Evolutionary conservation across 352 stramenopile species (phyloP), one percentile per base, ranked within the genome.

Genomic region (Blastocystis sp.): DNA sequence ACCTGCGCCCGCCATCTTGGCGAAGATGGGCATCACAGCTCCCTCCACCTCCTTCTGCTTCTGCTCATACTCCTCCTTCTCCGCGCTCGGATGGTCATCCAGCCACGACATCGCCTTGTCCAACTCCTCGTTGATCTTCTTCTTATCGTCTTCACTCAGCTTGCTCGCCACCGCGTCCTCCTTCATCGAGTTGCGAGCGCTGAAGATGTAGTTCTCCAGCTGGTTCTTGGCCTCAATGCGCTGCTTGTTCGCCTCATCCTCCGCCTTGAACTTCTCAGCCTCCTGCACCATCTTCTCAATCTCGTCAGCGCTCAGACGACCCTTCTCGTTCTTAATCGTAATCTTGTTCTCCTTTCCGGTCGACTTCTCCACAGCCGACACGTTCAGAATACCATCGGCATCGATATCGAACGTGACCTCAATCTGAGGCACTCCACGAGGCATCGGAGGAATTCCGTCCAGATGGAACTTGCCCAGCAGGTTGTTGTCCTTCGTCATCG

Each of bases 21-120:
- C 9, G 38, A 89, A 65, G 1, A 89, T 84, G 4, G 87, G 87
- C 27, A 77, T 89, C 24, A 78, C 51, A 93, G 93, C 71, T 9
- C 14, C 87, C 87, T 94, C 91, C 11, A 94, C 84, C 46, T 90
- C 90, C 88, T 95, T 94, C 90, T 96, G 94, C 92, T 97, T 97
- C 87, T 95, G 92, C 88, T 97, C 94, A 48, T 92, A 95, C 88
- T 97, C 93, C 88, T 96, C 93, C 46, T 94, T 92, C 71, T 94
- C 94, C 42, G 91, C 92, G 89, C 97, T 94, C 88, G 94, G 91
- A 91, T 98, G 97, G 88, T 97, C 94, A 87, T 99, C 96, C 46
- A 99, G 91, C 96, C 96, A 99, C 89, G 98, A 95, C 89, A 98
- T 92, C 84, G 93, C 93, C 84, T 99, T 95, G 87, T 98, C 92